These are phyloP conservation scores for Euphorbia pulcherrima DNA, from an alignment of 345 rosid genomes.

Conservation along the genomic window DNA sequence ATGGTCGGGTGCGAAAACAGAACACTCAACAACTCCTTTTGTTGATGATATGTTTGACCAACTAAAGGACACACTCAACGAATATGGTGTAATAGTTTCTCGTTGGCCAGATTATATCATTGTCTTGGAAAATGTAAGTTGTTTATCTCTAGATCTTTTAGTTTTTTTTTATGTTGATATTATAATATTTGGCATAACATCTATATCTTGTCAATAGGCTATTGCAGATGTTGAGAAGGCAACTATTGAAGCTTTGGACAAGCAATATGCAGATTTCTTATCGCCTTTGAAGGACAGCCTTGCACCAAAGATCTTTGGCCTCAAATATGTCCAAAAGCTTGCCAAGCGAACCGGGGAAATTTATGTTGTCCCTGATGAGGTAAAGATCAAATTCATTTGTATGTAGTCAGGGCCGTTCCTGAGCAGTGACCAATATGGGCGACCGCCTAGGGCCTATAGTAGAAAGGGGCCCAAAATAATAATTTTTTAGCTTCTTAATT, in stretches of 20 bases:
- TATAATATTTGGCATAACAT: background rate
- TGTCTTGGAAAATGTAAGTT: conserved; percentile 25
- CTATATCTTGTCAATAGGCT: conserved; percentile 19
- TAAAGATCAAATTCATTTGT: background rate
- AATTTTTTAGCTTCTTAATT: too few species aligned
- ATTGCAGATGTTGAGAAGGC: conserved; percentile 30
- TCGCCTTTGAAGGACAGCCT: conserved; percentile 24
- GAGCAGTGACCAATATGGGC: too few species aligned
- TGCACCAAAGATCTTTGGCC: conserved; percentile 25
- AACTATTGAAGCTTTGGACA: conserved; percentile 28
- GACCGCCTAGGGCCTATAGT: too few species aligned
- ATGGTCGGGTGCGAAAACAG: conserved; percentile 8
- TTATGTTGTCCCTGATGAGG: conserved; percentile 28
- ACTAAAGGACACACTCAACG: conserved; percentile 20
- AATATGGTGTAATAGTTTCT: conserved; percentile 25
- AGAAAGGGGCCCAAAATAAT: too few species aligned
- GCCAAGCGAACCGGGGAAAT: conserved; percentile 22
- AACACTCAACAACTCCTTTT: conserved; percentile 21
- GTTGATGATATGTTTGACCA: conserved; percentile 22
- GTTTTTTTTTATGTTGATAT: background rate
- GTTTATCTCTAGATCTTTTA: background rate
- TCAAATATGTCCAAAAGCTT: conserved; percentile 27
- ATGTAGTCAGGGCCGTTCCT: background rate
- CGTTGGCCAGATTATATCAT: conserved; percentile 30
- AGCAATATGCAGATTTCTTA: conserved; percentile 23